Conservation (phyloP, 768 basidiomycete species). For the Tulasnella sp. region DNA sequence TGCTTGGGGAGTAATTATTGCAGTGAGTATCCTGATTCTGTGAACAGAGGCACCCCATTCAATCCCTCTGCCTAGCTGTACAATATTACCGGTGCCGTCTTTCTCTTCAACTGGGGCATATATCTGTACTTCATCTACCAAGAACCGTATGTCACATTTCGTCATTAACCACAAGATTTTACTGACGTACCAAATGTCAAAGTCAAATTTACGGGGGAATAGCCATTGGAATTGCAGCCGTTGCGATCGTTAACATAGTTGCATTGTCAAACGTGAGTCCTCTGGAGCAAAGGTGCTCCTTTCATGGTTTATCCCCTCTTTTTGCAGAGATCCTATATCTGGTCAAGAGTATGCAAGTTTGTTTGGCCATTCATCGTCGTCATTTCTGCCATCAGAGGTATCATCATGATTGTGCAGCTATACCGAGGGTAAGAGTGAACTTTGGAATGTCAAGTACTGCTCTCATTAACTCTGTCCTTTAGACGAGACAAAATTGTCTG, state of each 20-base stretch:
- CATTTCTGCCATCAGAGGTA: slow-evolving; percentile 48
- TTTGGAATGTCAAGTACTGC: too few species aligned
- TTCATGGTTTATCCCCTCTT: not conserved
- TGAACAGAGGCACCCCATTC: not conserved
- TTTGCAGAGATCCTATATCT: slow-evolving; percentile 52
- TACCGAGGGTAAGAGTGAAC: slow-evolving; percentile 51
- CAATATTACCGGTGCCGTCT: slow-evolving; percentile 51
- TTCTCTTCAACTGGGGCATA: slow-evolving; percentile 47
- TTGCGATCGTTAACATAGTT: slow-evolving; percentile 41
- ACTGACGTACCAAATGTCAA: not conserved
- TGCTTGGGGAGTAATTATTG: slow-evolving; percentile 50
- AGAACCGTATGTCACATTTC: slow-evolving; percentile 39
- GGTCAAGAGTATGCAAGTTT: slow-evolving; percentile 49
- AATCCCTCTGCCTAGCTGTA: slow-evolving; percentile 35
- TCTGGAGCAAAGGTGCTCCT: not conserved
- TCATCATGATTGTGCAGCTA: slow-evolving; percentile 61
- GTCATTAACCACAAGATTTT: not conserved
- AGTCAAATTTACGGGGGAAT: slow-evolving; percentile 64
- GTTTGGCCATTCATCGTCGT: slow-evolving; percentile 61
- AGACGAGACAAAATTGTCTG: slow-evolving; percentile 57
- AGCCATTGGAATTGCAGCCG: slow-evolving; percentile 38
- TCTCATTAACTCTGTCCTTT: slow-evolving; percentile 8
- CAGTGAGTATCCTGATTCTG: slow-evolving; percentile 32
- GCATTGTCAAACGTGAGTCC: slow-evolving; percentile 51
- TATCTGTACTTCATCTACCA: slow-evolving; percentile 51